Conservation (phyloP, 768 basidiomycete genomes). For the Pleurotus cornucopiae region DNA sequence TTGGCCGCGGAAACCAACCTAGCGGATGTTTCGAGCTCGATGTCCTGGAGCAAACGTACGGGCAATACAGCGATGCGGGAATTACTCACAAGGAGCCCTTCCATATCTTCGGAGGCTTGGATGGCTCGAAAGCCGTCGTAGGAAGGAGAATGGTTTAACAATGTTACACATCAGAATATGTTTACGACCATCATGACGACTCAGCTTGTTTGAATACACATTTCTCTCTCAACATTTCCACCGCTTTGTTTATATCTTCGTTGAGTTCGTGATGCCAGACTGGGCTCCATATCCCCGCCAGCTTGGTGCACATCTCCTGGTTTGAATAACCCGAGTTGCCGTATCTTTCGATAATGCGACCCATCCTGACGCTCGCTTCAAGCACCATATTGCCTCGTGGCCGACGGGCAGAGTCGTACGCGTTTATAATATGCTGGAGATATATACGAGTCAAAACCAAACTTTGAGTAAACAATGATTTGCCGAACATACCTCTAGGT, state of each 20-base stretch:
- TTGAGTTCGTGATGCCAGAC: constrained; percentile 48
- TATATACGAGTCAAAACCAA: neutral
- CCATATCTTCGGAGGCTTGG: too few relatives aligned
- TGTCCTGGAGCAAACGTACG: constrained; percentile 17
- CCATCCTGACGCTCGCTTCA: constrained; percentile 31
- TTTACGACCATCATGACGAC: too few relatives aligned
- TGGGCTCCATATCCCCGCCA: constrained; percentile 38
- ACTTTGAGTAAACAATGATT: too few relatives aligned
- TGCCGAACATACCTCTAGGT: constrained; percentile 32
- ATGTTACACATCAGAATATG: too few relatives aligned
- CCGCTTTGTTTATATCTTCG: constrained; percentile 31
- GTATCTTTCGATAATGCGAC: constrained; percentile 39
- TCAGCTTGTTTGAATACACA: constrained; percentile 7
- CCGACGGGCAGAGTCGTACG: constrained; percentile 40
- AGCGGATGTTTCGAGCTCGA: constrained; percentile 19
- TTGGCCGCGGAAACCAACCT: neutral
- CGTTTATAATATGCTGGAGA: constrained; percentile 37
- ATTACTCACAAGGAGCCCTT: neutral
- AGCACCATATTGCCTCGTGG: constrained; percentile 49
- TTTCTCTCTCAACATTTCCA: constrained; percentile 10
- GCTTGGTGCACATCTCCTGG: constrained; percentile 26
- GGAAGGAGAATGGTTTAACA: too few relatives aligned
- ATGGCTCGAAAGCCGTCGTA: too few relatives aligned
- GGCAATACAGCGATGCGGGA: constrained; percentile 8
- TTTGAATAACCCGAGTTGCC: constrained; percentile 26